phyloP scores from a whole-genome alignment of 225 moss, liverwort and hornwort genomes.

The Straminergon stramineum region DNA sequence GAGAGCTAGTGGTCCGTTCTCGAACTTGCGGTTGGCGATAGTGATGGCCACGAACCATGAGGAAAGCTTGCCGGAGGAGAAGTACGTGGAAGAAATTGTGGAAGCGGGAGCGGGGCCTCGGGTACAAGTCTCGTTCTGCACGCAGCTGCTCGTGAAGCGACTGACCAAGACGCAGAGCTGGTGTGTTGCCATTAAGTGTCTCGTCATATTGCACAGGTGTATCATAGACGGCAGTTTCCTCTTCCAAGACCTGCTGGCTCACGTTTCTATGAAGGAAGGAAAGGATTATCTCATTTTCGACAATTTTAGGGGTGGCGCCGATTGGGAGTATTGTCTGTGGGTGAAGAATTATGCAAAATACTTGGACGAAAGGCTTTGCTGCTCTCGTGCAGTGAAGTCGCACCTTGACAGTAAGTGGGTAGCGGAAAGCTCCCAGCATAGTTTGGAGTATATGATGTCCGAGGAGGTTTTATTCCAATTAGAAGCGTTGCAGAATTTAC shows the following conservation, averaged over 20 bases:
- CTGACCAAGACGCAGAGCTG: constrained; percentile 40
- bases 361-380: constrained; percentile 38
- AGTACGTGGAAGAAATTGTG: constrained; percentile 25
- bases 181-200: constrained; percentile 41
- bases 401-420: constrained; percentile 31
- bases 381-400: constrained; percentile 19
- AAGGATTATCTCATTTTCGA: constrained; percentile 25
- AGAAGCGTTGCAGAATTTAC: constrained; percentile 23
- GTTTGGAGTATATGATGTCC: constrained; percentile 21
- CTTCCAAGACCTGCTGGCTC: constrained; percentile 38
- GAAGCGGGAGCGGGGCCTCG: constrained; percentile 29
- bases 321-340: constrained; percentile 29
- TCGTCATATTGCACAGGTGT: constrained; percentile 39
- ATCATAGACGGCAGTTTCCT: constrained; percentile 50
- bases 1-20: constrained; percentile 20
- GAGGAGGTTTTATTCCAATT: constrained; percentile 26
- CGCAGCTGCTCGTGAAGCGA: constrained; percentile 22
- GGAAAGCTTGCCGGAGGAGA: constrained; percentile 40
- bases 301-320: constrained; percentile 1
- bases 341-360: constrained; percentile 35
- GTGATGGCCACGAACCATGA: constrained; percentile 27
- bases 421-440: background rate
- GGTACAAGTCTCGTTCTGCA: constrained; percentile 33
- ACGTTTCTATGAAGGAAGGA: constrained; percentile 13
- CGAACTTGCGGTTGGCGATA: constrained; percentile 8